Evolutionary conservation across 1,139 yeast genomes (phyloP).

Genomic region (Hanseniaspora sp.): DNA sequence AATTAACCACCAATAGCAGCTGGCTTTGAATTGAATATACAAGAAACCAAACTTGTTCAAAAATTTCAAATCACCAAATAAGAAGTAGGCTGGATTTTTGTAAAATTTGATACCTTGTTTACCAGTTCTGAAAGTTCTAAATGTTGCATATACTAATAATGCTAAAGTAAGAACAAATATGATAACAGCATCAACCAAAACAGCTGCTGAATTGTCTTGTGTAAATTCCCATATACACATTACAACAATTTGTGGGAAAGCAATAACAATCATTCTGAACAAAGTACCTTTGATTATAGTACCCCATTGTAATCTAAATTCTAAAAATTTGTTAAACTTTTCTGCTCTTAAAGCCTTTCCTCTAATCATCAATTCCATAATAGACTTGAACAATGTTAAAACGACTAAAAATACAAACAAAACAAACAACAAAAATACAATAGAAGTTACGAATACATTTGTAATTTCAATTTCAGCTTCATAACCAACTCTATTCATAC

Average conservation of each 20-base stretch:
- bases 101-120: constrained; percentile 57
- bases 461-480: constrained; percentile 78
- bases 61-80: constrained; percentile 72
- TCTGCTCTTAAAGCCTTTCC: constrained; percentile 46
- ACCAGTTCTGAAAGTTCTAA: constrained; percentile 61
- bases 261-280: constrained; percentile 67
- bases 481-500: constrained; percentile 84
- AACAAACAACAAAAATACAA: constrained; percentile 70
- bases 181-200: constrained; percentile 65
- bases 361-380: constrained; percentile 58
- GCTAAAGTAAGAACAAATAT: constrained; percentile 47
- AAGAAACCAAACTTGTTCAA: constrained; percentile 85
- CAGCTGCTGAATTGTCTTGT: constrained; percentile 71
- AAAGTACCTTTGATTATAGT: constrained; percentile 76
- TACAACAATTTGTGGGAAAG: constrained; percentile 76
- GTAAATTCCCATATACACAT: constrained; percentile 85
- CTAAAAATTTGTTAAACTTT: constrained; percentile 48
- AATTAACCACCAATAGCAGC: constrained; percentile 69
- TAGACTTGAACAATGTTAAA: constrained; percentile 58
- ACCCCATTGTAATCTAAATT: constrained; percentile 73
- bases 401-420: constrained; percentile 59
- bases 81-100: constrained; percentile 84
- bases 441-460: constrained; percentile 73
- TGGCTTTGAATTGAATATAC: constrained; percentile 84
- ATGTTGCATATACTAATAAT: constrained; percentile 62